Evolutionary conservation across 2,329 filamentous ascomycete genomes (phyloP).

Genomic region (Lecanicillium sp.): DNA sequence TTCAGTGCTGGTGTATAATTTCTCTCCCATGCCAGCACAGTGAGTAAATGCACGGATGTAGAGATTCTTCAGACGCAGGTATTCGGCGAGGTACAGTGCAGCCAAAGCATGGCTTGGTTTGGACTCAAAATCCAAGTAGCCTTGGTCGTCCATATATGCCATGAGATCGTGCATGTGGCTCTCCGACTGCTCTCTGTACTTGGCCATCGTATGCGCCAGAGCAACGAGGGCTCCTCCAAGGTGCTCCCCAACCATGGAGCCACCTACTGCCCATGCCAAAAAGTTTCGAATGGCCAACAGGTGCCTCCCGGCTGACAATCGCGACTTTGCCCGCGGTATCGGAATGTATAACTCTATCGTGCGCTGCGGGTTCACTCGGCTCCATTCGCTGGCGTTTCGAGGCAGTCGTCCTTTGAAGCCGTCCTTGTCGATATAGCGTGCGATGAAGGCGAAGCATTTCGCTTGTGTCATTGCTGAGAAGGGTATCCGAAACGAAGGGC

Average conservation of each 20-base stretch:
- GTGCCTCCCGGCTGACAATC: slow-evolving; percentile 40
- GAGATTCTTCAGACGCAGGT: slow-evolving; percentile 52
- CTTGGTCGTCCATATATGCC: slow-evolving; percentile 59
- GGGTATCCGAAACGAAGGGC: slow-evolving; percentile 61
- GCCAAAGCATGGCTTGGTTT: slow-evolving; percentile 63
- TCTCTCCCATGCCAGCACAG: slow-evolving; percentile 69
- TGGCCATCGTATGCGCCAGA: slow-evolving; percentile 57
- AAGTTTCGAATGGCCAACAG: slow-evolving; percentile 67
- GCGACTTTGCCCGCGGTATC: slow-evolving; percentile 49
- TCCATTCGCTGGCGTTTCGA: slow-evolving; percentile 22
- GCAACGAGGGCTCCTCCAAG: slow-evolving; percentile 57
- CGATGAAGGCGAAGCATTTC: slow-evolving; percentile 53
- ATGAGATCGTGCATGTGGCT: slow-evolving; percentile 56
- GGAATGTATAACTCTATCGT: slow-evolving; percentile 62
- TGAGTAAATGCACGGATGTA: slow-evolving; percentile 71
- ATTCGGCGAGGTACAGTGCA: slow-evolving; percentile 59
- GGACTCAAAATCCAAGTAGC: slow-evolving; percentile 60
- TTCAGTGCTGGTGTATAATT: slow-evolving; percentile 47
- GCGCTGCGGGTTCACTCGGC: slow-evolving; percentile 19
- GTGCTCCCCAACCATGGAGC: slow-evolving; percentile 58
- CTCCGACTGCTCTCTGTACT: slow-evolving; percentile 46
- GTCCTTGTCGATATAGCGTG: slow-evolving; percentile 36
- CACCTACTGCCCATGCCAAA: slow-evolving; percentile 61
- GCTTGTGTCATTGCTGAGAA: slow-evolving; percentile 48
- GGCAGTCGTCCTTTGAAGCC: slow-evolving; percentile 9